phyloP scores from a whole-genome alignment of 805 yeast genomes.

The Scheffersomyces spartinae region DNA sequence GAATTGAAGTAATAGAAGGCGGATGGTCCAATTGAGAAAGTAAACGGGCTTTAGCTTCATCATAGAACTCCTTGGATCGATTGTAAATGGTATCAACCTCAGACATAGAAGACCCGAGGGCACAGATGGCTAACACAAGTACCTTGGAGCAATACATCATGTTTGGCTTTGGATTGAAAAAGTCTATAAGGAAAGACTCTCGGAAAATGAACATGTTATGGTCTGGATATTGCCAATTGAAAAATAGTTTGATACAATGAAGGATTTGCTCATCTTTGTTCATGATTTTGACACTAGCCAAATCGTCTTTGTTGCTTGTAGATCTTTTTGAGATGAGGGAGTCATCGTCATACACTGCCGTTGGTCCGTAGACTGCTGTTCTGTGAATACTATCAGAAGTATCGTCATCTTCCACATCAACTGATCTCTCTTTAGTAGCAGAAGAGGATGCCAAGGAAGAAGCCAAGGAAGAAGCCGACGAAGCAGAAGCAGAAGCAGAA shows the following conservation, averaged over 20 bases:
- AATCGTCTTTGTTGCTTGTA: conserved; percentile 1
- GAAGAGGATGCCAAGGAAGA: not conserved
- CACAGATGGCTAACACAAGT: conserved; percentile 44
- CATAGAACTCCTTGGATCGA: conserved; percentile 33
- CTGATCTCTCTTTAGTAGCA: not conserved
- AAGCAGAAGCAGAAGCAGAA: conserved; percentile 2
- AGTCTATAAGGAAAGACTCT: conserved; percentile 50
- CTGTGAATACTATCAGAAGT: conserved; percentile 11
- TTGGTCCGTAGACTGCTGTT: conserved; percentile 33
- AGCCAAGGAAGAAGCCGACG: conserved; percentile 3
- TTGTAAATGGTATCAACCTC: conserved; percentile 28
- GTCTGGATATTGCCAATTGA: conserved; percentile 58
- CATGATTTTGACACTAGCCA: conserved; percentile 3
- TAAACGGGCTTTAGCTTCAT: conserved; percentile 32
- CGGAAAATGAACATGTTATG: conserved; percentile 51
- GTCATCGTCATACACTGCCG: conserved; percentile 29
- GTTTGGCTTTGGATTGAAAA: conserved; percentile 42
- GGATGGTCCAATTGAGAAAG: conserved; percentile 31
- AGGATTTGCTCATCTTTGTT: conserved; percentile 7
- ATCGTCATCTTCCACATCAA: conserved; percentile 1
- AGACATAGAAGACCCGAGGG: conserved; percentile 44
- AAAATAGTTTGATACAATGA: conserved; percentile 33
- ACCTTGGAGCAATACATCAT: conserved; percentile 45
- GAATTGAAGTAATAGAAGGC: conserved; percentile 44
- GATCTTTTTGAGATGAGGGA: conserved; percentile 6